Evolutionary conservation across 345 rosid species (phyloP), one percentile per base, ranked within the genome.

Genomic region (Eucalyptus marginata): DNA sequence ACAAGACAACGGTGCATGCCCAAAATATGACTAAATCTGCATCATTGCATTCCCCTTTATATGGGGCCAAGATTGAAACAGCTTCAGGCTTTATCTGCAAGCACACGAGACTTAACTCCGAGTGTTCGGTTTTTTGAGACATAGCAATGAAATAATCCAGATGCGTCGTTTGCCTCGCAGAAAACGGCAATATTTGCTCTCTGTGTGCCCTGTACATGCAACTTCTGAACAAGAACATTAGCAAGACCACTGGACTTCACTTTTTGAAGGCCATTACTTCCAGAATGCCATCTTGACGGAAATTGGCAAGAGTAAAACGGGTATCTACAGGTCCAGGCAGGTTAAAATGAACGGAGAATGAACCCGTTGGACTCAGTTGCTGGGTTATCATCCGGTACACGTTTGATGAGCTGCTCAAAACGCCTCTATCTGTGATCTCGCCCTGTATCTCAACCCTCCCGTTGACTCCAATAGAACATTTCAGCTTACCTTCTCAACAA

Each of bases 251-350:
- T 22, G 47, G 89, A 50, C 84, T 76, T 76, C 84, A 76, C 84
- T 76, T 76, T 90, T 93, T 94, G 93, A 94, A 85, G 54, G 95
- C 94, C 87, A 95, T 93, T 71, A 89, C 98, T 93, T 97, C 98
- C 50, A 96, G 91, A 85, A 96, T 89, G 56, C 98, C 99, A 87
- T 93, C 96, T 46, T 86, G 88, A 52, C 96, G 93, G 90, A 93
- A 90, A 46, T 10, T 89, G 27, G 96, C 92, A 50, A 90, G 49
- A 90, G 92, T 88, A 44, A 96, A 90, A 59, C 98, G 93, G 36
- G 98, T 96, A 90, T 96, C 98, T 29, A 95, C 97, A 43, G 94
- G 95, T 90, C 99, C 97, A 2, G 98, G 99, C 68, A 97, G 92
- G 86, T 92, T 93, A 88, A 97, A 95, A 2, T 94, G 89, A 87